These are phyloP conservation scores for Ophiocytium majus DNA, from an alignment of 352 stramenopile species.

Conservation along the genomic window DNA sequence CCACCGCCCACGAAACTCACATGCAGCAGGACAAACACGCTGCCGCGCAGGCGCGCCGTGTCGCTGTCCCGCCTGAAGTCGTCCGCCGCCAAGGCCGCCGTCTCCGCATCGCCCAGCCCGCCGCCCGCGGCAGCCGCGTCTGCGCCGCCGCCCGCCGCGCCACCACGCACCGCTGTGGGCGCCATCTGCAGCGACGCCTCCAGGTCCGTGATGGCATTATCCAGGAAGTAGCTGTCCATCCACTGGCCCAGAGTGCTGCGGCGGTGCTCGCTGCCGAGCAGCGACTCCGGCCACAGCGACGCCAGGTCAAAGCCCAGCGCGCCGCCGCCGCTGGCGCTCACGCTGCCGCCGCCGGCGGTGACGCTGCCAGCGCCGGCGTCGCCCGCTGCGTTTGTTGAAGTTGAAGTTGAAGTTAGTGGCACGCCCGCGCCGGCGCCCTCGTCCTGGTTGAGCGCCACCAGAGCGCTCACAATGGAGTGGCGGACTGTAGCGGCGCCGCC, in stretches of 20 bases:
- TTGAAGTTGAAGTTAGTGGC: no score
- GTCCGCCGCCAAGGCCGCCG: no score
- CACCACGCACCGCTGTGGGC: not conserved
- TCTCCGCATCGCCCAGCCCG: not conserved
- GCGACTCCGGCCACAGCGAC: not conserved
- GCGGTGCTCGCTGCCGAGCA: no score
- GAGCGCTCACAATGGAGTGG: not conserved
- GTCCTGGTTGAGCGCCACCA: constrained; percentile 10
- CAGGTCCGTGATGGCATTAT: constrained; percentile 17
- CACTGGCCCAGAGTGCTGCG: not conserved
- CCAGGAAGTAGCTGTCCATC: constrained; percentile 20
- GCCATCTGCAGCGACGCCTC: constrained; percentile 13
- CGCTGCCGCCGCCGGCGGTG: no score
- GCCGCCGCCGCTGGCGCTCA: no score
- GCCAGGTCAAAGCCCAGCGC: no score
- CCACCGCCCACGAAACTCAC: not conserved
- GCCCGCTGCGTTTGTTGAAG: no score
- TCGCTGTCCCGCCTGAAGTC: not conserved
- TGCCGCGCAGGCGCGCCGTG: constrained; percentile 1
- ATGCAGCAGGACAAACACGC: not conserved
- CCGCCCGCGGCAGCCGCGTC: no score
- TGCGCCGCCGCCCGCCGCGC: not conserved
- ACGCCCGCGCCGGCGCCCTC: no score
- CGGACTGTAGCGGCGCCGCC: not conserved
- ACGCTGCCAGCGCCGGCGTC: no score